Evolutionary conservation across 75 land plant species (phyloP).

Genomic region (Picea glauca): DNA sequence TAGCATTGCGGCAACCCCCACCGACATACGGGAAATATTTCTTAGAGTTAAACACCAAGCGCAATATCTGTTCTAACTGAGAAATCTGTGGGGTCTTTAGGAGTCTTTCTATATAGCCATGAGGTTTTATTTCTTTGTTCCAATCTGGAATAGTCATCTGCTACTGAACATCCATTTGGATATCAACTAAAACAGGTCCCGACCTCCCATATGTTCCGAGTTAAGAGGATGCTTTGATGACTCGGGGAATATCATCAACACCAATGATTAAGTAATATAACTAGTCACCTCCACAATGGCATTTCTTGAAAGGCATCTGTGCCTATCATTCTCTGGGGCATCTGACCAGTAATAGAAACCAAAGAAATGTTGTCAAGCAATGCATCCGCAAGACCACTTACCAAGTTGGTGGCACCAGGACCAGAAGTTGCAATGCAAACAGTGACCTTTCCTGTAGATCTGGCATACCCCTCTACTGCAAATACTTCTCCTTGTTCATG

Average conservation of each 20-base stretch:
- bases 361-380: conserved; percentile 38
- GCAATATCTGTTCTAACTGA: conserved; percentile 61
- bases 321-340: neutral
- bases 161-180: conserved; percentile 92
- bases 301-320: conserved; percentile 29
- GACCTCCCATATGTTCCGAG: conserved; percentile 30
- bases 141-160: conserved; percentile 59
- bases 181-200: conserved; percentile 58
- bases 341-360: conserved; percentile 96
- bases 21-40: conserved; percentile 79
- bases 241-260: neutral
- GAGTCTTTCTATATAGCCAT: conserved; percentile 58
- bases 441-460: no score
- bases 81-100: conserved; percentile 16
- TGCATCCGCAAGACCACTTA: conserved; percentile 62
- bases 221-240: conserved; percentile 73
- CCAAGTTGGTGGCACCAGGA: conserved; percentile 87
- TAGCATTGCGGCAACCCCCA: conserved; percentile 80
- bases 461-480: no score
- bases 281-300: conserved; percentile 90
- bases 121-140: conserved; percentile 22
- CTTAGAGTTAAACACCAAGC: conserved; percentile 55
- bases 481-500: no score
- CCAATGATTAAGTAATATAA: conserved; percentile 76
- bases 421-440: no score